Percentiles rank a stretch among this genome's conserved stretches.
Evolutionary conservation across 1,139 yeast genomes (phyloP).

Genomic region (Candida sp.): DNA sequence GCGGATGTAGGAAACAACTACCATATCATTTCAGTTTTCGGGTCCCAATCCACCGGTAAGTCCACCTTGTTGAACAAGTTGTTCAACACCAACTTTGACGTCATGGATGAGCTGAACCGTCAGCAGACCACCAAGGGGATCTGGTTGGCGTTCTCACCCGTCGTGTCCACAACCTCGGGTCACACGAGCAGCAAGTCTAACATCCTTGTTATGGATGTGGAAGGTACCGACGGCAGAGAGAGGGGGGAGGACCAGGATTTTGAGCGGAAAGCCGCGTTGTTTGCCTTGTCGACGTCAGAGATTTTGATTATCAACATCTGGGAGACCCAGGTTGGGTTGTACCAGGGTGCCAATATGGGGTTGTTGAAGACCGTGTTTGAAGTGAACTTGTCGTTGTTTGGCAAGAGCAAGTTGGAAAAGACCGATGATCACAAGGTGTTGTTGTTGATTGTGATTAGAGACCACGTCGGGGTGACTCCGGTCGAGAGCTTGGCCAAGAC

Average conservation of each 20-base stretch:
- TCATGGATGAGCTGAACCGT: slow-evolving; percentile 82
- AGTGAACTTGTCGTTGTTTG: slow-evolving; percentile 86
- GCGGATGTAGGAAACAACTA: slow-evolving; percentile 66
- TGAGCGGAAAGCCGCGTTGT: slow-evolving; percentile 94
- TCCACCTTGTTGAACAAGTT: slow-evolving; percentile 86
- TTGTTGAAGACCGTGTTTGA: slow-evolving; percentile 94
- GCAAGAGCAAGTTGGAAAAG: slow-evolving; percentile 37
- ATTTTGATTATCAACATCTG: slow-evolving; percentile 90
- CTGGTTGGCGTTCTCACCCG: slow-evolving; percentile 79
- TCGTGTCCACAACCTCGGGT: slow-evolving; percentile 31
- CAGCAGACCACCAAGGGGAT: slow-evolving; percentile 97
- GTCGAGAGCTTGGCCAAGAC: slow-evolving; percentile 72
- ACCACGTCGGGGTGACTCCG: slow-evolving; percentile 90
- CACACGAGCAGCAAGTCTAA: slow-evolving; percentile 26
- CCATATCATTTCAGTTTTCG: slow-evolving; percentile 94
- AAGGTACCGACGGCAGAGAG: slow-evolving; percentile 98
- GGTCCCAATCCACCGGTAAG: slow-evolving; percentile 97
- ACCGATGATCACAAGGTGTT: slow-evolving; percentile 64
- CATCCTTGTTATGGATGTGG: slow-evolving; percentile 92
- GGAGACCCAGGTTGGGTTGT: slow-evolving; percentile 97
- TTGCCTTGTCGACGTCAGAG: slow-evolving; percentile 93
- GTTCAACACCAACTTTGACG: slow-evolving; percentile 88
- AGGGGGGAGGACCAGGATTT: slow-evolving; percentile 99
- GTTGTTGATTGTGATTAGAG: slow-evolving; percentile 88
- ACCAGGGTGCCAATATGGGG: slow-evolving; percentile 99